A percentile compares a stretch with the other conserved stretches of the same genome.
Conservation (phyloP, 768 basidiomycete species). For the Hydnomerulius pinastri region DNA sequence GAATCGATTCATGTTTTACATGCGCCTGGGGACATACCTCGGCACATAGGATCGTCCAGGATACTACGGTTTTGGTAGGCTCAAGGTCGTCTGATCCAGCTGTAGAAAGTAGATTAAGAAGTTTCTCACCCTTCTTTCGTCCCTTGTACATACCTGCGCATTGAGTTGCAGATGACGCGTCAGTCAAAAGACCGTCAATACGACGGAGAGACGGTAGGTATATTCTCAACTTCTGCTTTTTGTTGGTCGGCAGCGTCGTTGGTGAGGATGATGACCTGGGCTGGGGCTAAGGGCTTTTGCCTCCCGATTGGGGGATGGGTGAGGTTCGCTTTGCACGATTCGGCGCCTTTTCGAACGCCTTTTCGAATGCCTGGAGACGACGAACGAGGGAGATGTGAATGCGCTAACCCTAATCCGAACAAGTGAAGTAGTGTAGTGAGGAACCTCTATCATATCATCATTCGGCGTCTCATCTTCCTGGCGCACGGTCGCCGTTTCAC, state of each 20-base stretch:
- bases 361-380: constrained; percentile 89
- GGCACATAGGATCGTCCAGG: constrained; percentile 66
- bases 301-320: constrained; percentile 53
- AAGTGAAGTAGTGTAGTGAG: background rate
- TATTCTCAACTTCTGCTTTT: constrained; percentile 68
- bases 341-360: constrained; percentile 76
- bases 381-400: background rate
- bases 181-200: background rate
- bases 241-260: constrained; percentile 85
- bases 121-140: constrained; percentile 60
- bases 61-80: constrained; percentile 55
- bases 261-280: constrained; percentile 78
- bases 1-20: constrained; percentile 1
- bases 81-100: constrained; percentile 63
- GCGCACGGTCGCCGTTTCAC: constrained; percentile 78
- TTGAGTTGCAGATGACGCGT: constrained; percentile 37
- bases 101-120: constrained; percentile 83
- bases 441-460: constrained; percentile 94
- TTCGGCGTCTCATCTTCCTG: constrained; percentile 85
- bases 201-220: constrained; percentile 55
- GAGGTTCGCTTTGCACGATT: constrained; percentile 86
- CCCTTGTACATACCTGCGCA: constrained; percentile 79
- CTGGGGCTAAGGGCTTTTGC: constrained; percentile 43
- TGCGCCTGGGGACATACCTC: constrained; percentile 50
- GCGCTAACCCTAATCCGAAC: background rate